These are phyloP conservation scores for Acorus calamus DNA, from an alignment of 106 monocot species.

Conservation along the genomic window DNA sequence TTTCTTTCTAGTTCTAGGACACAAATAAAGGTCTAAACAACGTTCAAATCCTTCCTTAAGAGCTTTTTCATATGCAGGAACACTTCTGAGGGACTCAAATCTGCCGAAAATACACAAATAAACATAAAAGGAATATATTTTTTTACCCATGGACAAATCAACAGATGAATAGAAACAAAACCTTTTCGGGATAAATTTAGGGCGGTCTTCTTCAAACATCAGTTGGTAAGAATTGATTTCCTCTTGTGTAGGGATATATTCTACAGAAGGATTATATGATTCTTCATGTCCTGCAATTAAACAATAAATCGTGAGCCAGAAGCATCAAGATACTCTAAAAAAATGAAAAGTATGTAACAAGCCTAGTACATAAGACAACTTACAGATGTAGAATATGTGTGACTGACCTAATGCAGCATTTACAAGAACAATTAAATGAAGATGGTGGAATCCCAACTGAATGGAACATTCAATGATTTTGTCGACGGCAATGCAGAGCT, in stretches of 20 bases:
- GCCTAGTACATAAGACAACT: too few relatives aligned
- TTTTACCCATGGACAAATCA: not conserved
- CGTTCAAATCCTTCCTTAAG: conserved; percentile 82
- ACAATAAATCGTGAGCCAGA: not conserved
- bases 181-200: conserved; percentile 95
- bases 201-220: conserved; percentile 95
- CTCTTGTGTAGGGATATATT: conserved; percentile 93
- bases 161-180: conserved; percentile 13
- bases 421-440: too few relatives aligned
- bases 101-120: conserved; percentile 19
- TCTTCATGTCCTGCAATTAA: conserved; percentile 70
- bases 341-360: not conserved
- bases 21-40: conserved; percentile 86
- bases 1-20: conserved; percentile 84
- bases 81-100: conserved; percentile 68
- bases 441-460: too few relatives aligned
- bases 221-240: conserved; percentile 90
- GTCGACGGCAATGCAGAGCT: too few relatives aligned
- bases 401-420: too few relatives aligned
- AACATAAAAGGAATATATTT: too few relatives aligned
- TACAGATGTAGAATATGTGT: too few relatives aligned
- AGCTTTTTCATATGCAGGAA: conserved; percentile 88
- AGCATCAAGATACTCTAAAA: not conserved
- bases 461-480: too few relatives aligned
- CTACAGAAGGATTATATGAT: conserved; percentile 88